These are phyloP conservation scores for Phytophthora sojae DNA, from an alignment of 352 stramenopile species.

Conservation along the genomic window DNA sequence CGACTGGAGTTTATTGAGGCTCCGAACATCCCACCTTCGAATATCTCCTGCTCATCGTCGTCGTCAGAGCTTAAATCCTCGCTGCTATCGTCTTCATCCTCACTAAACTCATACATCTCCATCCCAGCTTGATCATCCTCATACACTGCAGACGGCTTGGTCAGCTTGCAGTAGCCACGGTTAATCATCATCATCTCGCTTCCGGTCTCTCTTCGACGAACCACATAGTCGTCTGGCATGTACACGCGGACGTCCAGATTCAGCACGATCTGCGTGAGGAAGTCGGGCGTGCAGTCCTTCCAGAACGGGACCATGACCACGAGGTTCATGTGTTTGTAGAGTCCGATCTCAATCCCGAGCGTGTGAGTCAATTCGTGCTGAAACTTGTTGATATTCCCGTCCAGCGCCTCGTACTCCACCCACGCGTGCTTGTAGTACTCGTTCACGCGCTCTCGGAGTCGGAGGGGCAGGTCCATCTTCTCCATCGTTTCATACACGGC, in stretches of 20 bases:
- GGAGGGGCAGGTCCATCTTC: slow-evolving; percentile 44
- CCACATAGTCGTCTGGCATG: slow-evolving; percentile 59
- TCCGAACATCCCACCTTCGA: background rate
- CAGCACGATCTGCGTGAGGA: slow-evolving; percentile 48
- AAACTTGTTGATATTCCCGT: slow-evolving; percentile 43
- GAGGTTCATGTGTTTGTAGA: slow-evolving; percentile 48
- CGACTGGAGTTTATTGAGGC: background rate
- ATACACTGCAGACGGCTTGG: background rate
- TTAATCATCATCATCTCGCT: slow-evolving; percentile 60
- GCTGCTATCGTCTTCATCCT: background rate
- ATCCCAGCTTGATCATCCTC: background rate
- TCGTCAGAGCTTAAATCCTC: background rate
- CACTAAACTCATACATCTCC: background rate
- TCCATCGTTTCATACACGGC: slow-evolving; percentile 54
- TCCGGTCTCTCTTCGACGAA: slow-evolving; percentile 39
- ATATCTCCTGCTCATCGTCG: background rate
- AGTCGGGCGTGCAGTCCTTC: slow-evolving; percentile 43
- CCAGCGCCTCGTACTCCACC: slow-evolving; percentile 47
- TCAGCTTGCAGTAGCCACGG: slow-evolving; percentile 40
- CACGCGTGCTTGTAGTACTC: slow-evolving; percentile 54
- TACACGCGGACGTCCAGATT: slow-evolving; percentile 41
- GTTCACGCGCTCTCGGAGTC: slow-evolving; percentile 43
- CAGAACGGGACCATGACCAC: slow-evolving; percentile 48
- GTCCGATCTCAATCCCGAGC: slow-evolving; percentile 45
- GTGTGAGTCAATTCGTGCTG: slow-evolving; percentile 46